Evolutionary conservation across 78 protist genomes (phyloP), one percentile per base, ranked within the genome.

Genomic region (Dictyostelium citrinum): DNA sequence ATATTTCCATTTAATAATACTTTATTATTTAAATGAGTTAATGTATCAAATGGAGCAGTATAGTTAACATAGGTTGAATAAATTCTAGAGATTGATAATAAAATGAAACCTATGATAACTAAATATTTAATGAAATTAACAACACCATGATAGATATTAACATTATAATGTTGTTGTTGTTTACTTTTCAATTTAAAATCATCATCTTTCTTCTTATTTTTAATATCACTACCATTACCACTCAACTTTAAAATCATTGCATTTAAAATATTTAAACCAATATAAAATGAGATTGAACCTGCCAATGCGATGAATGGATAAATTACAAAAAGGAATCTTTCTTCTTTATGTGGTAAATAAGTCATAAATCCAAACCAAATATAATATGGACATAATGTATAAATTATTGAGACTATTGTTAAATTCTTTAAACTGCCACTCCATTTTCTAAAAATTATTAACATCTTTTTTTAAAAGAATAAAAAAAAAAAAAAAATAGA

Each of bases 271-370:
- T 90, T 83, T 14, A 81, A 31, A 3, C 39, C 22, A 27, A 51
- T 39, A n/a, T 72, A 78, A 17, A 91, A 20, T 14, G 95, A 24
- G 10, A 85, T 67, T 55, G 98, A 70, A 3, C 86, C 96, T 4
- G 88, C 22, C 11, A 97, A 37, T 11, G 68, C 51, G 22, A 97
- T 22, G 35, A 95, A 85, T 41, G 98, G 97, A 74, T 97, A 97
- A 17, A 90, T 31, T 2, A 82, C 80, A 68, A 74, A 97, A 12
- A 97, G 31, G 82, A 97, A 97, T 49, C 97, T 77, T 82, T 97
- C 98, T 35, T 97, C 98, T 91, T 97, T 97, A 88, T 97, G 98
- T 58, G 98, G 96, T 14, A 83, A 80, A 22, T 82, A 68, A 2
- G 90, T 31, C 95, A 96, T 88, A 61, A 97, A 80, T 27, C 71